These are phyloP conservation scores for Ceratobasidium sp. DNA, from an alignment of 1,284 basidiomycete genomes.

Conservation along the genomic window DNA sequence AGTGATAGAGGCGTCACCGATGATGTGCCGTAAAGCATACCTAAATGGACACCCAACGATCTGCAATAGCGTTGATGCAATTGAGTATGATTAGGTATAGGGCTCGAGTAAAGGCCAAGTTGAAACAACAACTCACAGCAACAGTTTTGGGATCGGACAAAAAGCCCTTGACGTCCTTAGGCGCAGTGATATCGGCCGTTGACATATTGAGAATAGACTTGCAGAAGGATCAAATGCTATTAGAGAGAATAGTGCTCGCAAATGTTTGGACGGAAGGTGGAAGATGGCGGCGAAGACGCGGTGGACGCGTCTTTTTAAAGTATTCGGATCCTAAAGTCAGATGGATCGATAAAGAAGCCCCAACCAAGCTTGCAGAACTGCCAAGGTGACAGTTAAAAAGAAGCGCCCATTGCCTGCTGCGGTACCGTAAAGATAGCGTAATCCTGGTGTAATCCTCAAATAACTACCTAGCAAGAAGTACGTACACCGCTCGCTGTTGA, in stretches of 20 bases:
- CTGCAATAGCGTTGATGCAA: slow-evolving; percentile 53
- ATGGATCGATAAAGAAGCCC: neutral
- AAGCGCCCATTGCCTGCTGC: neutral
- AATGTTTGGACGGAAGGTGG: neutral
- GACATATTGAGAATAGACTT: slow-evolving; percentile 27
- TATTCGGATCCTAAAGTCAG: slow-evolving; percentile 27
- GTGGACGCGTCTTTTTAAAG: slow-evolving; percentile 18
- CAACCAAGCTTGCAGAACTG: neutral
- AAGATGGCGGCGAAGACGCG: neutral
- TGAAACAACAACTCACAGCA: slow-evolving; percentile 61
- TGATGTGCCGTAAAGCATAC: slow-evolving; percentile 51
- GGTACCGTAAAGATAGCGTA: too few relatives aligned
- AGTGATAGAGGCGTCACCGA: slow-evolving; percentile 5
- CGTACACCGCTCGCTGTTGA: too few relatives aligned
- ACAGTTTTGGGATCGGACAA: slow-evolving; percentile 73
- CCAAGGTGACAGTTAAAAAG: neutral
- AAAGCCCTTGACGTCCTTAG: slow-evolving; percentile 56
- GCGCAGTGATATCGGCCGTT: slow-evolving; percentile 14
- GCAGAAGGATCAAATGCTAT: neutral
- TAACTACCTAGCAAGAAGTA: too few relatives aligned
- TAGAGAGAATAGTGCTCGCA: neutral
- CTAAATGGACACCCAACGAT: slow-evolving; percentile 81
- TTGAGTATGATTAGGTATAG: slow-evolving; percentile 25
- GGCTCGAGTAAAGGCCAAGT: neutral
- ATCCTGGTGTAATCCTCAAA: too few relatives aligned